Conservation (phyloP, 352 stramenopile species). For the Globisporangium lucens region DNA sequence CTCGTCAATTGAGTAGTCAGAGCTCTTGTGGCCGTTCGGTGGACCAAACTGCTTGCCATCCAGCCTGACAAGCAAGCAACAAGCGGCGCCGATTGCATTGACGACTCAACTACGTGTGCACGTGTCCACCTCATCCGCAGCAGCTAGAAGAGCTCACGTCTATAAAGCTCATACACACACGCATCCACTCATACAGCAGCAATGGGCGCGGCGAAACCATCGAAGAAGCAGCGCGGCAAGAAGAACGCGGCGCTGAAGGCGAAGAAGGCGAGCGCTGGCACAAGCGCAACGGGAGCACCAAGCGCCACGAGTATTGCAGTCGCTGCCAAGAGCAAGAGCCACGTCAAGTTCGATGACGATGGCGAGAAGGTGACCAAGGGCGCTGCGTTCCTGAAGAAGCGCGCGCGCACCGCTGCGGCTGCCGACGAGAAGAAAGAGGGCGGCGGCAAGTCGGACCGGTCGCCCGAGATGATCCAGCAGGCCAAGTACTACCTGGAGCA, state of each 20-base stretch:
- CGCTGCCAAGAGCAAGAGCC: constrained; percentile 24
- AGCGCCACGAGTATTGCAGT: constrained; percentile 21
- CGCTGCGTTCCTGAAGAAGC: constrained; percentile 45
- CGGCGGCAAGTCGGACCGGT: constrained; percentile 66
- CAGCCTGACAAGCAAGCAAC: not conserved
- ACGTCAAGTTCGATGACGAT: constrained; percentile 70
- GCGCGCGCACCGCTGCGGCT: constrained; percentile 20
- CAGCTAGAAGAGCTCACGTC: not conserved
- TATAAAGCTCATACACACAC: not conserved
- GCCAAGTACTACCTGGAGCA: constrained; percentile 81
- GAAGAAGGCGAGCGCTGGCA: constrained; percentile 16
- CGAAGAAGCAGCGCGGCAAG: constrained; percentile 81
- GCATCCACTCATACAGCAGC: not conserved
- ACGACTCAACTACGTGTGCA: not conserved
- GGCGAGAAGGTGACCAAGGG: constrained; percentile 39
- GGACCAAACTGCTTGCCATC: constrained; percentile 8
- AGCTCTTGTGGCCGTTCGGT: constrained; percentile 8
- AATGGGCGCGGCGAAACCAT: constrained; percentile 58
- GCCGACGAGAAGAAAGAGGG: constrained; percentile 32
- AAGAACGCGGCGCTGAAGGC: constrained; percentile 38
- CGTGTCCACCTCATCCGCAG: not conserved
- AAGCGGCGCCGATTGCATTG: not conserved
- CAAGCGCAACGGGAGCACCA: constrained; percentile 4
- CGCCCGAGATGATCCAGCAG: constrained; percentile 76
- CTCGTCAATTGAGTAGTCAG: no score